phyloP scores from a whole-genome alignment of 2,329 filamentous ascomycete species.

The Parastagonospora avenae region DNA sequence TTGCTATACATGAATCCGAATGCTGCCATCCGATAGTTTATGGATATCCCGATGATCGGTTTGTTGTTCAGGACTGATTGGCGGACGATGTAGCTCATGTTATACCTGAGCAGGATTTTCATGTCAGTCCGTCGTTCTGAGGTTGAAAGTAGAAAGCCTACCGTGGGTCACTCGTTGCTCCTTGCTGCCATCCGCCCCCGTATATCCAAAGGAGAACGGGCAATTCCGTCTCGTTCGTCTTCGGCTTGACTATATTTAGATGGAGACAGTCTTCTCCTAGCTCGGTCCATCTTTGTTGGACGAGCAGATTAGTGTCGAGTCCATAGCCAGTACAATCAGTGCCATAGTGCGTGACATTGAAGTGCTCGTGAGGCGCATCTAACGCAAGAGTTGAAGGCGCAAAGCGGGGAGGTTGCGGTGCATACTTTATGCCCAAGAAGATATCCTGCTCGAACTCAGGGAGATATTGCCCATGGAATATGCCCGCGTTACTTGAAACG shows the following conservation, averaged over 20 bases:
- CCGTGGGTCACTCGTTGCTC: slow-evolving; percentile 39
- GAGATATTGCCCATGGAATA: slow-evolving; percentile 34
- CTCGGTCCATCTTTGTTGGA: slow-evolving; percentile 26
- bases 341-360: slow-evolving; percentile 31
- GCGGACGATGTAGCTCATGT: slow-evolving; percentile 38
- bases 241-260: slow-evolving; percentile 43
- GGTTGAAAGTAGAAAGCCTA: slow-evolving; percentile 6
- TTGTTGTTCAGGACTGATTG: slow-evolving; percentile 37
- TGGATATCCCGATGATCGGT: slow-evolving; percentile 42
- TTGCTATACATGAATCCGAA: slow-evolving; percentile 56
- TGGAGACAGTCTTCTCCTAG: slow-evolving; percentile 53
- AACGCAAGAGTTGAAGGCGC: slow-evolving; percentile 21
- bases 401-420: slow-evolving; percentile 33
- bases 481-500: slow-evolving; percentile 31
- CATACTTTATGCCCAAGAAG: slow-evolving; percentile 39
- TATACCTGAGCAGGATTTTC: slow-evolving; percentile 22
- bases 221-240: slow-evolving; percentile 19
- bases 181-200: slow-evolving; percentile 41
- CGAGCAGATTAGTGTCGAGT: slow-evolving; percentile 28
- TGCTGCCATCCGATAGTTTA: slow-evolving; percentile 57
- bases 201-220: slow-evolving; percentile 43
- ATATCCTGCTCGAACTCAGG: slow-evolving; percentile 36
- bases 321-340: slow-evolving; percentile 36
- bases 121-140: not conserved
- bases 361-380: slow-evolving; percentile 15